phyloP scores from a whole-genome alignment of 176 grass and related monocot species.

The Guadua angustifolia region DNA sequence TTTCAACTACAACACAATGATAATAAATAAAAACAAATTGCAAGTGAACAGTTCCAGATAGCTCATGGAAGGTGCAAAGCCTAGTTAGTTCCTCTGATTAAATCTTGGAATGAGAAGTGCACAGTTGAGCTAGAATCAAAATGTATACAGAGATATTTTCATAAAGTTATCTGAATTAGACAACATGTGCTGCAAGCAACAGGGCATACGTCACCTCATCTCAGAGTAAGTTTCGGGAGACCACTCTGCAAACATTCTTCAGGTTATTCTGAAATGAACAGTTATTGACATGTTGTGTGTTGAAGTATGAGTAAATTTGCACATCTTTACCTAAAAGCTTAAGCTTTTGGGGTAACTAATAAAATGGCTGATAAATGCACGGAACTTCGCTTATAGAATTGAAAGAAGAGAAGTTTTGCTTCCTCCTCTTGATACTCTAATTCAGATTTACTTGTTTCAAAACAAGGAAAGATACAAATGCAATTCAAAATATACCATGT shows the following conservation, averaged over 20 bases:
- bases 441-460: neutral
- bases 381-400: neutral
- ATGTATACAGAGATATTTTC: no score
- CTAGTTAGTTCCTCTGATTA: neutral
- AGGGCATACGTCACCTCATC: no score
- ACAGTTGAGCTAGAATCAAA: constrained; percentile 4
- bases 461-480: neutral
- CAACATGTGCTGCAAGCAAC: no score
- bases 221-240: neutral
- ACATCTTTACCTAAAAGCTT: neutral
- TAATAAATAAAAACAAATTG: neutral
- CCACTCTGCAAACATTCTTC: neutral
- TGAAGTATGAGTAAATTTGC: neutral
- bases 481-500: neutral
- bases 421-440: neutral
- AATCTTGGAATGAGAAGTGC: neutral
- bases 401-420: neutral
- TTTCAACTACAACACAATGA: neutral
- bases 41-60: neutral
- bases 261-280: neutral
- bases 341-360: neutral
- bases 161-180: no score
- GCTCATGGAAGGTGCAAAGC: neutral
- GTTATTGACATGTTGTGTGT: neutral
- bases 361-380: neutral